Evolutionary conservation across 1,139 yeast genomes (phyloP).

Genomic region (Oligophagozyma castellii): DNA sequence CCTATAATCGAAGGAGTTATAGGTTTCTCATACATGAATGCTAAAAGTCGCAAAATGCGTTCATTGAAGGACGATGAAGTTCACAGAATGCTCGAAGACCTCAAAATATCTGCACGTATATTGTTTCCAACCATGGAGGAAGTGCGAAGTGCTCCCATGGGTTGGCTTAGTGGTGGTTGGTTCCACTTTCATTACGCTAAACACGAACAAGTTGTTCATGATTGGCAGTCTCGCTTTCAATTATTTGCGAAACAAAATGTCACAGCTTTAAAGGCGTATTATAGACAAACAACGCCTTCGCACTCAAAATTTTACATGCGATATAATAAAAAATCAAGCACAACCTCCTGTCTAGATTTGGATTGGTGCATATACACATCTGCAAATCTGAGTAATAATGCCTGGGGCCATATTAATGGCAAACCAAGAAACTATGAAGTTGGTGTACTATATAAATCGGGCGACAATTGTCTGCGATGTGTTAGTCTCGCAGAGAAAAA

Average conservation of each 20-base stretch:
- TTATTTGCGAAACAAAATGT: conserved; percentile 18
- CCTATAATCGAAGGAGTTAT: conserved; percentile 28
- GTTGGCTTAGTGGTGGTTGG: conserved; percentile 40
- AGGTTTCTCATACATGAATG: background rate
- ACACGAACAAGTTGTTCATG: conserved; percentile 2
- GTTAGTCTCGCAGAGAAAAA: background rate
- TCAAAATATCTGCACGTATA: conserved; percentile 26
- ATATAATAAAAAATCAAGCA: too few relatives aligned
- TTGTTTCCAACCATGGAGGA: conserved; percentile 44
- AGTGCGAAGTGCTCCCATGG: conserved; percentile 31
- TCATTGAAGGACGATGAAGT: conserved; percentile 4
- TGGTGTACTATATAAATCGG: conserved; percentile 34
- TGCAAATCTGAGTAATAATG: conserved; percentile 51
- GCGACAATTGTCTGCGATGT: background rate
- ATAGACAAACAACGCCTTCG: conserved; percentile 27
- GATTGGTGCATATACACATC: conserved; percentile 58
- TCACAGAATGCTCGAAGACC: conserved; percentile 17
- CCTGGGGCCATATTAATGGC: conserved; percentile 41
- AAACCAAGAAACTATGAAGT: conserved; percentile 34
- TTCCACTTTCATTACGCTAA: conserved; percentile 34
- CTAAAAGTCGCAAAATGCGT: background rate
- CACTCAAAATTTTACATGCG: conserved; percentile 33
- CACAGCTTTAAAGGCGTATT: conserved; percentile 4
- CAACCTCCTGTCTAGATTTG: conserved; percentile 27
- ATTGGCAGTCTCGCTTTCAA: conserved; percentile 4